Evolutionary conservation across 805 yeast genomes (phyloP).

Genomic region (Torulaspora gathmanii): DNA sequence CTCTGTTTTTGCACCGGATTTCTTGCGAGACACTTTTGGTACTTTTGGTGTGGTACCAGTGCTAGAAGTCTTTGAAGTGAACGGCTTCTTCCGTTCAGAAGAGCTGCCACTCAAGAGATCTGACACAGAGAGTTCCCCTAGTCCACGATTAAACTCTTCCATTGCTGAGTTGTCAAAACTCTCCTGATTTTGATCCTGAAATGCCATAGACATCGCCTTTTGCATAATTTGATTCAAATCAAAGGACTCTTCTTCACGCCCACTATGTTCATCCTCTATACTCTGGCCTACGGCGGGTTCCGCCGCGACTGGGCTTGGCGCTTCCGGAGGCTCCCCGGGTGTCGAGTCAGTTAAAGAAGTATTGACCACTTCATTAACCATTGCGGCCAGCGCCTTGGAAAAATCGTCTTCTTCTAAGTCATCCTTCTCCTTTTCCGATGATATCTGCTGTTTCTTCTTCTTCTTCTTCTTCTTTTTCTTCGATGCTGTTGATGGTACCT

Average conservation of each 20-base stretch:
- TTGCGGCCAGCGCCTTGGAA: slow-evolving; percentile 51
- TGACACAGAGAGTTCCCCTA: slow-evolving; percentile 23
- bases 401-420: slow-evolving; percentile 36
- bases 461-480: slow-evolving; percentile 17
- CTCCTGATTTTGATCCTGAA: slow-evolving; percentile 45
- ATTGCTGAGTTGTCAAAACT: slow-evolving; percentile 21
- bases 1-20: background rate
- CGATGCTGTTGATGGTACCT: background rate
- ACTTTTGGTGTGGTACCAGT: background rate
- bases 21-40: background rate
- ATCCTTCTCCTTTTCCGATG: slow-evolving; percentile 5
- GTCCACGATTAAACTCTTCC: slow-evolving; percentile 29
- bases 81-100: slow-evolving; percentile 29
- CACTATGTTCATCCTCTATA: slow-evolving; percentile 9
- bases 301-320: background rate
- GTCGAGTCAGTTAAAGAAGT: slow-evolving; percentile 24
- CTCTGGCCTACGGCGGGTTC: slow-evolving; percentile 1
- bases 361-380: slow-evolving; percentile 53
- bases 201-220: slow-evolving; percentile 72
- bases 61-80: slow-evolving; percentile 16
- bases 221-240: slow-evolving; percentile 72
- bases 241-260: slow-evolving; percentile 41
- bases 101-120: slow-evolving; percentile 16
- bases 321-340: slow-evolving; percentile 5
- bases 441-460: slow-evolving; percentile 22